Percentiles rank a stretch among this genome's conserved stretches.
Conservation (phyloP, 805 yeast genomes). For the Metschnikowia colocasiae region DNA sequence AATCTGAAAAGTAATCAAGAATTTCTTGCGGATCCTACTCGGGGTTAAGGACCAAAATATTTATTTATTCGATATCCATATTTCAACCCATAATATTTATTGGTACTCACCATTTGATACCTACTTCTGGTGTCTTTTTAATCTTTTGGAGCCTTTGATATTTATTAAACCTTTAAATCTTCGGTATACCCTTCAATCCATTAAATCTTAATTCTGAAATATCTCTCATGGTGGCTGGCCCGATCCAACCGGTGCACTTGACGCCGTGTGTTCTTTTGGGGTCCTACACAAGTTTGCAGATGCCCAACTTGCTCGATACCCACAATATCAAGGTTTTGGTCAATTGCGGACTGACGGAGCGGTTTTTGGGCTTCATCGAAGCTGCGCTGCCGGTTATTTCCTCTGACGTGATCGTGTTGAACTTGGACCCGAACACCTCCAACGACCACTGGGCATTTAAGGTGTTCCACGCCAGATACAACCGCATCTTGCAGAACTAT, state of each 20-base stretch:
- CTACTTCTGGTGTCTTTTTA: no score
- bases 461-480: constrained; percentile 28
- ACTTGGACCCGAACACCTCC: constrained; percentile 32
- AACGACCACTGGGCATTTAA: constrained; percentile 21
- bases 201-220: background rate
- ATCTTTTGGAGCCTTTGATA: no score
- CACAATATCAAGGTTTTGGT: constrained; percentile 35
- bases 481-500: constrained; percentile 36
- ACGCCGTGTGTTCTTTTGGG: constrained; percentile 17
- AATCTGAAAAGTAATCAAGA: no score
- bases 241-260: constrained; percentile 7
- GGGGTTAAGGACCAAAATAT: background rate
- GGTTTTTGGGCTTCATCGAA: constrained; percentile 28
- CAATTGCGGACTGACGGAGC: constrained; percentile 34
- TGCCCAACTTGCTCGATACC: constrained; percentile 16
- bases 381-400: constrained; percentile 23
- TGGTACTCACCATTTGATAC: no score
- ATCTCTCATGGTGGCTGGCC: constrained; percentile 6
- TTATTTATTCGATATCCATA: no score
- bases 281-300: constrained; percentile 9
- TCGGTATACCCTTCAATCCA: background rate
- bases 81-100: no score
- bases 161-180: no score
- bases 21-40: background rate
- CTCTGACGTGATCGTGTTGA: constrained; percentile 35